Conservation (phyloP, 805 yeast species). For the Spathaspora boniae region DNA sequence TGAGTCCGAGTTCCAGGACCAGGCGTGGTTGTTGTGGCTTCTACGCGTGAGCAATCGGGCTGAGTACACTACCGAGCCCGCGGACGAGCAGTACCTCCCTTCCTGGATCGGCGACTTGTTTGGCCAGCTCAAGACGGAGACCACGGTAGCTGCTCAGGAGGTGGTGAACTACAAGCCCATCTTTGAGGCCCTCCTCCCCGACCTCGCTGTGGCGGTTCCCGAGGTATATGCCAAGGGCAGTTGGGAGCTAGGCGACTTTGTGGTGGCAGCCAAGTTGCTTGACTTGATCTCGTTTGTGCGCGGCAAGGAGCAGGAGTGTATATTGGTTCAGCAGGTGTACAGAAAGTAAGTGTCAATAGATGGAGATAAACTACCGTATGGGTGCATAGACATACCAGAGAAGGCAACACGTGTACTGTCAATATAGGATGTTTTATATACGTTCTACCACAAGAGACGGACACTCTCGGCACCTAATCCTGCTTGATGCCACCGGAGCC, state of each 20-base stretch:
- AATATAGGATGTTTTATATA: neutral
- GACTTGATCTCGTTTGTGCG: slow-evolving; percentile 48
- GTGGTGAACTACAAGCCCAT: slow-evolving; percentile 50
- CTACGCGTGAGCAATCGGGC: slow-evolving; percentile 52
- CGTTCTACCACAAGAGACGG: neutral
- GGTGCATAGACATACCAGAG: too few species aligned
- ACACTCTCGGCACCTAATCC: too few species aligned
- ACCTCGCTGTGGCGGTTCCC: slow-evolving; percentile 46
- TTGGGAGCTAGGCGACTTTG: slow-evolving; percentile 48
- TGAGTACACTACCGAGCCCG: slow-evolving; percentile 27
- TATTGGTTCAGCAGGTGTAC: slow-evolving; percentile 25
- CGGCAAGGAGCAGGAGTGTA: slow-evolving; percentile 43
- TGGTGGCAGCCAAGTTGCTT: slow-evolving; percentile 49
- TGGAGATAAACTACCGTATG: neutral
- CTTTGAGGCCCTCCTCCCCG: slow-evolving; percentile 53
- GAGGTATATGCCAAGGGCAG: slow-evolving; percentile 51
- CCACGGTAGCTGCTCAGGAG: slow-evolving; percentile 46
- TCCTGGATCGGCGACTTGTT: slow-evolving; percentile 47
- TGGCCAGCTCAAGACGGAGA: slow-evolving; percentile 29
- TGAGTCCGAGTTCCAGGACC: slow-evolving; percentile 49
- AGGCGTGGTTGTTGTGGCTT: slow-evolving; percentile 59
- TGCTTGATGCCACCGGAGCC: slow-evolving; percentile 89
- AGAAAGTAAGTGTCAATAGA: neutral
- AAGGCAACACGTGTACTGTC: too few species aligned
- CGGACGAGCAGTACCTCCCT: slow-evolving; percentile 42